Evolutionary conservation across 768 basidiomycete species (phyloP), one percentile per base, ranked within the genome.

Genomic region (Serendipita sp.): DNA sequence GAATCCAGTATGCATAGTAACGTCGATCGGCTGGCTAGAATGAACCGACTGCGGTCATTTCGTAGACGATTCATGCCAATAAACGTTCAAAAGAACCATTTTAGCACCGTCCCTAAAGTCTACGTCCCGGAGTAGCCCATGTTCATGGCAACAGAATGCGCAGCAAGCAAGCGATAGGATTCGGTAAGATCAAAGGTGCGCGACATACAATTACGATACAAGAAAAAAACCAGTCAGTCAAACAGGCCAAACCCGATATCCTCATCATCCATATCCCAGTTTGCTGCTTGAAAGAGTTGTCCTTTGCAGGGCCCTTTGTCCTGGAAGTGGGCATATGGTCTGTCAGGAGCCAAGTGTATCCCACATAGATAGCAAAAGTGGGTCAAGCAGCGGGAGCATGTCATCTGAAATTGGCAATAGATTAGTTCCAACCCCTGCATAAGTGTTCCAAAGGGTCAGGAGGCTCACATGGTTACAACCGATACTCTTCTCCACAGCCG

Each of bases 311-410:
- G 52, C 10, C 5, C 18, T 44, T 34, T 41, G 13, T 65, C 47
- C 16, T 35, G 23, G 70, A 87, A 91, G 70, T 91, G 89, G 30
- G 68, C 70, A 68, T 90, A 91, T 0, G 88, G 87, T 66, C 85
- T 75, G 15, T 67, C 68, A 4, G 74, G 69, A 0, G 73, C 58
- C 30, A 91, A 72, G 68, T 77, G 79, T 0, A 73, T 65, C 3
- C 86, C 89, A 71, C 90, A 91, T 3, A 84, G 80, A 69, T 88
- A 91, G 76, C 90, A 92, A 70, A 90, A 92, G 70, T 92, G 90
- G 60, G 81, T 78, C 35, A 74, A 70, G 73, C 90, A 92, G 68
- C 83, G 85, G n/a, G 76, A 74, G 69, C 86, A 91, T 4, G 81
- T 86, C 88, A 89, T 89, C 88, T 89, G 35, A 8, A 66, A 44